These are phyloP conservation scores for Citrullus amarus DNA, from an alignment of 306 rosid genomes.

Conservation along the genomic window DNA sequence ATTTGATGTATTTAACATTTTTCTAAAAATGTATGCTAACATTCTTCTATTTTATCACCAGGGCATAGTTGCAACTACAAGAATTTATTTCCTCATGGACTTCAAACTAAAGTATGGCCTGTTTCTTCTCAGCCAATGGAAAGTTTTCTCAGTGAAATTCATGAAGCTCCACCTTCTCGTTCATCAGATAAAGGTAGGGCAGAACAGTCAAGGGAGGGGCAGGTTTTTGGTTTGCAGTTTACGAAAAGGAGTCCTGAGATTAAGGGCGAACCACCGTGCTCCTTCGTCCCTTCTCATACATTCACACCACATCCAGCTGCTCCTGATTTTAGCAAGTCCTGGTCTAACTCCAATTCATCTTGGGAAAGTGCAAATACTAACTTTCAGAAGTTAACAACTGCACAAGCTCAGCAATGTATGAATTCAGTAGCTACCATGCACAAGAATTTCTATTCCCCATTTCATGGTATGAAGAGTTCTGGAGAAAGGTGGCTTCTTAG, in stretches of 20 bases:
- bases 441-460: constrained; percentile 41
- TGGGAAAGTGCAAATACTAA: constrained; percentile 55
- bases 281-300: constrained; percentile 29
- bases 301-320: constrained; percentile 26
- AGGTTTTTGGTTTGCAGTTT: constrained; percentile 37
- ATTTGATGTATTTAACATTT: background rate
- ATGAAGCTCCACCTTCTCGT: constrained; percentile 31
- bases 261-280: constrained; percentile 28
- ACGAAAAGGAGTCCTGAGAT: constrained; percentile 33
- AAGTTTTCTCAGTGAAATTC: constrained; percentile 27
- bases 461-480: constrained; percentile 40
- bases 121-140: constrained; percentile 40
- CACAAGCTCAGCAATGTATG: constrained; percentile 38
- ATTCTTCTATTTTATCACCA: constrained; percentile 26
- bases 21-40: background rate
- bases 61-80: constrained; percentile 38
- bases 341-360: constrained; percentile 59
- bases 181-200: constrained; percentile 30
- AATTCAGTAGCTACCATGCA: constrained; percentile 31
- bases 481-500: constrained; percentile 27
- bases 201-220: constrained; percentile 43
- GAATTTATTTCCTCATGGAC: constrained; percentile 32
- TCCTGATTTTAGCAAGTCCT: constrained; percentile 43
- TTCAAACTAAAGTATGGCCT: constrained; percentile 35
- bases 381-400: constrained; percentile 46